These are phyloP conservation scores for Moesziomyces aphidis DNA, from an alignment of 1,284 basidiomycete genomes.

Conservation along the genomic window DNA sequence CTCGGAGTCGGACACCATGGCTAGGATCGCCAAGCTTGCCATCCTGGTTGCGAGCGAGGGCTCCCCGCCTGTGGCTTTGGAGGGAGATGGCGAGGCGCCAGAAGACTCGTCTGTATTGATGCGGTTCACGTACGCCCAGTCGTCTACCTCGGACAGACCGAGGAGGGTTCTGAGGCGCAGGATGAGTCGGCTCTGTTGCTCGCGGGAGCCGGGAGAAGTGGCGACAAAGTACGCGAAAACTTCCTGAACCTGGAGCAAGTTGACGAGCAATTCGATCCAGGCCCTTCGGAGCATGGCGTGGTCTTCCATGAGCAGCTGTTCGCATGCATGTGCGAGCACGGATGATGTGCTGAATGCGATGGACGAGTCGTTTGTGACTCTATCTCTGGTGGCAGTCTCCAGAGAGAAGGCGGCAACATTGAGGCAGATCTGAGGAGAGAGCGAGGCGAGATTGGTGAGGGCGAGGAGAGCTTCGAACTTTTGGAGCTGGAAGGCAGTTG, in stretches of 20 bases:
- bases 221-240: conserved; percentile 67
- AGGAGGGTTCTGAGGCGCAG: conserved; percentile 33
- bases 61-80: conserved; percentile 15
- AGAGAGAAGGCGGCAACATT: conserved; percentile 66
- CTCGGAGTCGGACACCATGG: conserved; percentile 31
- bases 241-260: conserved; percentile 81
- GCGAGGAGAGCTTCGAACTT: conserved; percentile 94
- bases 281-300: conserved; percentile 85
- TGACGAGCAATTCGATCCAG: conserved; percentile 91
- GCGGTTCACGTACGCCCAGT: conserved; percentile 16
- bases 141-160: conserved; percentile 30
- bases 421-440: conserved; percentile 53
- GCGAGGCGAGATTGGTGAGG: conserved; percentile 90
- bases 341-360: conserved; percentile 17
- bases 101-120: background rate
- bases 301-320: conserved; percentile 80
- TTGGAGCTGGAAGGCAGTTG: conserved; percentile 78
- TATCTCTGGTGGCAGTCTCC: background rate
- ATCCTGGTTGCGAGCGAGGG: conserved; percentile 30
- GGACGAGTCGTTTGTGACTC: background rate
- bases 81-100: background rate
- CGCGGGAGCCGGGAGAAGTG: background rate
- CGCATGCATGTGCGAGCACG: conserved; percentile 24
- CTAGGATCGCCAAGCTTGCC: conserved; percentile 29
- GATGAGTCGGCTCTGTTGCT: conserved; percentile 14